A percentile compares a stretch with the other conserved stretches of the same genome.
phyloP scores from a whole-genome alignment of 139 green algal species.

The Chlorokybus atmophyticus region DNA sequence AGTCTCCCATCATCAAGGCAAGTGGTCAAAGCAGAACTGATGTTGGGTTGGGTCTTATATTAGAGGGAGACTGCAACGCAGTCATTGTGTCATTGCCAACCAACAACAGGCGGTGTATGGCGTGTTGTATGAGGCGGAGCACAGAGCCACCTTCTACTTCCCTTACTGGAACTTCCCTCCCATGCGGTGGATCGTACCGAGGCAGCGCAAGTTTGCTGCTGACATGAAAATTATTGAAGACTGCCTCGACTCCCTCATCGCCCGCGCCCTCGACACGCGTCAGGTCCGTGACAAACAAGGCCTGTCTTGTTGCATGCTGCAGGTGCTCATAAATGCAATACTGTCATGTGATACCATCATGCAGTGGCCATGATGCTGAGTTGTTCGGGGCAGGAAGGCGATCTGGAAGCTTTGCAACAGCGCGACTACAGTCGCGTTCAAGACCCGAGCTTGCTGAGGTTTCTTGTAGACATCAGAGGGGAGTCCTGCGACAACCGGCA shows the following conservation, averaged over 20 bases:
- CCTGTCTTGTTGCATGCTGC: no score
- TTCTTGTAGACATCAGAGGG: slow-evolving; percentile 92
- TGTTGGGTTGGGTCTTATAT: no score
- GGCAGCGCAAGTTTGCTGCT: slow-evolving; percentile 57
- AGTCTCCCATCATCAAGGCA: slow-evolving; percentile 88
- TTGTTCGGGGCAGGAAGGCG: slow-evolving; percentile 33
- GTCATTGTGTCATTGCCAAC: no score
- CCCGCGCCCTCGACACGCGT: slow-evolving; percentile 32
- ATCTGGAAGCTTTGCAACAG: slow-evolving; percentile 36
- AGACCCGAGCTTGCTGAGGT: slow-evolving; percentile 86
- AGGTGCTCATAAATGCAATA: no score
- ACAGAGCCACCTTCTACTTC: slow-evolving; percentile 96
- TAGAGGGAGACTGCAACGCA: background rate
- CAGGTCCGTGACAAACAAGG: no score
- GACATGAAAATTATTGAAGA: slow-evolving; percentile 73
- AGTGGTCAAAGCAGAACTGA: background rate
- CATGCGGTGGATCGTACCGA: slow-evolving; percentile 35
- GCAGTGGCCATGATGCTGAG: no score
- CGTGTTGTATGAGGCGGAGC: slow-evolving; percentile 93
- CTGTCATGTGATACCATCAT: no score
- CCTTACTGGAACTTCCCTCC: slow-evolving; percentile 88
- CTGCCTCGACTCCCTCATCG: slow-evolving; percentile 80
- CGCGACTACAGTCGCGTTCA: slow-evolving; percentile 30
- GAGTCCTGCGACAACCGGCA: slow-evolving; percentile 74
- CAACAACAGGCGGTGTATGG: slow-evolving; percentile 82